These are phyloP conservation scores for Prototheca wickerhamii DNA, from an alignment of 163 green algal species.

Conservation along the genomic window DNA sequence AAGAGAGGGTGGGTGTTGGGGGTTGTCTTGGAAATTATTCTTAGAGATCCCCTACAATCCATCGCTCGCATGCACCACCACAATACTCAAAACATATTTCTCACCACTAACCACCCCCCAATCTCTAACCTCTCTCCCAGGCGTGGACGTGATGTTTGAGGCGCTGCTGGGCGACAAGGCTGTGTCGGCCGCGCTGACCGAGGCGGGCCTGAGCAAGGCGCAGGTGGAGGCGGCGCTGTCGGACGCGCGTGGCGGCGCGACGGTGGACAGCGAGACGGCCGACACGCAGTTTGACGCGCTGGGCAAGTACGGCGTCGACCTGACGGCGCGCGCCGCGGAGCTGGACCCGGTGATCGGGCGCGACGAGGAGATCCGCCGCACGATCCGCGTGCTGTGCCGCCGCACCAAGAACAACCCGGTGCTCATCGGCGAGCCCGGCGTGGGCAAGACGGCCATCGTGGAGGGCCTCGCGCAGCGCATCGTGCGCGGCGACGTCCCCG, in stretches of 20 bases:
- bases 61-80: not conserved
- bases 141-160: constrained; percentile 59
- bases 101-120: not conserved
- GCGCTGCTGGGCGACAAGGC: constrained; percentile 45
- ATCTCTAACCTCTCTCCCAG: constrained; percentile 3
- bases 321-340: constrained; percentile 67
- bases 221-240: constrained; percentile 36
- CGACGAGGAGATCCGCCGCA: constrained; percentile 35
- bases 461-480: constrained; percentile 92
- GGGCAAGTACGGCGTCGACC: constrained; percentile 73
- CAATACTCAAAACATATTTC: too few species aligned
- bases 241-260: constrained; percentile 22
- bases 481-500: constrained; percentile 80
- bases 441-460: constrained; percentile 88
- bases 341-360: constrained; percentile 77
- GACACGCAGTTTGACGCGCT: constrained; percentile 76
- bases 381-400: constrained; percentile 34
- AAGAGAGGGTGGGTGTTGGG: not conserved
- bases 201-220: constrained; percentile 49
- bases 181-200: constrained; percentile 27
- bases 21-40: too few species aligned
- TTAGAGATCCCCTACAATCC: too few species aligned
- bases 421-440: constrained; percentile 83
- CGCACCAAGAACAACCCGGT: constrained; percentile 94
- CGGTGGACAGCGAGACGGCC: constrained; percentile 42